Percentiles rank a stretch among this genome's conserved stretches.
phyloP scores from a whole-genome alignment of 345 rosid genomes.

The Angophora floribunda region DNA sequence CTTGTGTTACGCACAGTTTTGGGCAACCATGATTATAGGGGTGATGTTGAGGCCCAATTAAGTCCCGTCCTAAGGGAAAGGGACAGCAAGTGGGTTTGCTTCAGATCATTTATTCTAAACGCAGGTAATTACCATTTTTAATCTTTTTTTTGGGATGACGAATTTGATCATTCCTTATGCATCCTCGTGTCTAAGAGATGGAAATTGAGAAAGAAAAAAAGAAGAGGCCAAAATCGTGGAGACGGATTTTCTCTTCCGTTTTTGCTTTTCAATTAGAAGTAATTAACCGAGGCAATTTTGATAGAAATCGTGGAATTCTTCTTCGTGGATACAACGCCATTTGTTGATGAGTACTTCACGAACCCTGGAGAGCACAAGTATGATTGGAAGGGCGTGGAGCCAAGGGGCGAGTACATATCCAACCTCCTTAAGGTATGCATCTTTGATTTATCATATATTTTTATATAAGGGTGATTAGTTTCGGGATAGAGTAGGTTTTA shows the following conservation, averaged over 20 bases:
- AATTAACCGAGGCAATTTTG: neutral
- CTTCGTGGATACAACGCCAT: constrained; percentile 65
- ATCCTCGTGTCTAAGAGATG: neutral
- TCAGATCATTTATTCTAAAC: constrained; percentile 31
- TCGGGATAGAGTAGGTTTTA: no score
- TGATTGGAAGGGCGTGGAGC: constrained; percentile 53
- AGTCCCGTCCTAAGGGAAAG: constrained; percentile 24
- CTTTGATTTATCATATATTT: neutral
- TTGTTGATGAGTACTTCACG: constrained; percentile 41
- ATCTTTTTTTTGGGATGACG: neutral
- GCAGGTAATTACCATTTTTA: constrained; percentile 12
- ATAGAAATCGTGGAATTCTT: constrained; percentile 43
- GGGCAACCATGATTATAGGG: constrained; percentile 62
- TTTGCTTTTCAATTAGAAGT: neutral
- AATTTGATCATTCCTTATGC: neutral
- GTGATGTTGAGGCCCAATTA: constrained; percentile 44
- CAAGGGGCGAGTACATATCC: constrained; percentile 34
- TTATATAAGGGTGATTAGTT: no score
- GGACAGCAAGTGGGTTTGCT: constrained; percentile 46
- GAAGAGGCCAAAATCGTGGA: neutral
- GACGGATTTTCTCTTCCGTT: neutral
- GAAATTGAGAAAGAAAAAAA: neutral
- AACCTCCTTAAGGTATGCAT: constrained; percentile 25
- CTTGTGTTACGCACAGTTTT: constrained; percentile 15
- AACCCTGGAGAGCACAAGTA: constrained; percentile 34